Conservation (phyloP, 768 basidiomycete genomes). For the Tulasnella sp. region DNA sequence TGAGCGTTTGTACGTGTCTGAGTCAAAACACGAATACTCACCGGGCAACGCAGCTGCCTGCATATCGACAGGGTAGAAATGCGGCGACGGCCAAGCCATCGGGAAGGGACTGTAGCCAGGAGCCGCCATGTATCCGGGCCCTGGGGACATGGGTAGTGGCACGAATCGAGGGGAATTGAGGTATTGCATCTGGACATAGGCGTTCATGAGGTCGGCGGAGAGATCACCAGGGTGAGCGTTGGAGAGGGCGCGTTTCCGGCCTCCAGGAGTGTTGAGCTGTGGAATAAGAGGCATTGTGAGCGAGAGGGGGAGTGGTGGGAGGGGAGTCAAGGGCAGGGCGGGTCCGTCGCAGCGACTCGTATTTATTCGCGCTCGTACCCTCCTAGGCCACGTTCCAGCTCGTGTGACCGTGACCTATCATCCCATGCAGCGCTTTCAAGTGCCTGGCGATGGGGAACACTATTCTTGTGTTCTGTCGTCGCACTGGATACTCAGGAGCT, state of each 20-base stretch:
- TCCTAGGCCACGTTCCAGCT: no score
- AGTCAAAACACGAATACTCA: background rate
- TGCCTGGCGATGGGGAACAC: no score
- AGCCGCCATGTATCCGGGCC: background rate
- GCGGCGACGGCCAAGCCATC: slow-evolving; percentile 10
- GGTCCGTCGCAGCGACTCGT: no score
- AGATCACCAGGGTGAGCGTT: background rate
- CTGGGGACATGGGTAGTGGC: slow-evolving; percentile 3
- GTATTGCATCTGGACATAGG: slow-evolving; percentile 1
- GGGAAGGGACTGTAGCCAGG: slow-evolving; percentile 2
- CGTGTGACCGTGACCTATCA: no score
- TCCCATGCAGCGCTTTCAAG: no score
- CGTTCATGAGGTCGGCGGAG: background rate
- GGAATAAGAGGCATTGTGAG: slow-evolving; percentile 6
- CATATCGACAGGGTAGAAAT: slow-evolving; percentile 4
- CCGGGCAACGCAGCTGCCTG: background rate
- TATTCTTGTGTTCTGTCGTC: no score
- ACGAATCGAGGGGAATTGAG: slow-evolving; percentile 10
- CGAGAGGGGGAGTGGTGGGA: background rate
- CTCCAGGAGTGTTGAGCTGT: background rate
- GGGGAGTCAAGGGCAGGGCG: background rate
- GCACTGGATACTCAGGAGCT: no score
- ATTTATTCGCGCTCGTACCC: no score
- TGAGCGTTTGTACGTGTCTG: background rate
- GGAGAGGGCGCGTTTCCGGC: slow-evolving; percentile 8